Percentiles rank a stretch among this genome's conserved stretches.
Conservation (phyloP, 306 rosid genomes). For the Prunus davidiana region DNA sequence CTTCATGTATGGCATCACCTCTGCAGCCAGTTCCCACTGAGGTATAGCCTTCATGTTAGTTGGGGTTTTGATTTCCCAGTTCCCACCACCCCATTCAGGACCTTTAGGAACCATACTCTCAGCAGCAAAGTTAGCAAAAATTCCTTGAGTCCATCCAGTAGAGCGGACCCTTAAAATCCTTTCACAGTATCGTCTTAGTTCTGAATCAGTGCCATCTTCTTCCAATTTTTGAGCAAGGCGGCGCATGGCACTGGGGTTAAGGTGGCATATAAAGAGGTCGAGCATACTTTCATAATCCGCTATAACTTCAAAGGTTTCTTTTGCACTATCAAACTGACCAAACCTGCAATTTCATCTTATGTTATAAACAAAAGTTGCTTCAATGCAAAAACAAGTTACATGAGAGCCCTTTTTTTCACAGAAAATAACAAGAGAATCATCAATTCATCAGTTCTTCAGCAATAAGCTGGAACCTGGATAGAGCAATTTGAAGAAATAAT, state of each 20-base stretch:
- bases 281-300: slow-evolving; percentile 89
- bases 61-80: slow-evolving; percentile 99
- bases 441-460: slow-evolving; percentile 2
- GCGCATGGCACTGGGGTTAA: slow-evolving; percentile 98
- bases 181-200: slow-evolving; percentile 93
- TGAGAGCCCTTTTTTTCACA: not conserved
- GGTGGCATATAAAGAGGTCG: slow-evolving; percentile 95
- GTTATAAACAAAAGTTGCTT: not conserved
- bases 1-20: slow-evolving; percentile 94
- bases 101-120: slow-evolving; percentile 99
- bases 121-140: slow-evolving; percentile 97
- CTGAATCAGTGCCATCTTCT: slow-evolving; percentile 93
- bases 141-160: slow-evolving; percentile 98
- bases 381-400: slow-evolving; percentile 2
- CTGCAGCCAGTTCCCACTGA: slow-evolving; percentile 97
- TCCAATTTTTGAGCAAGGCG: slow-evolving; percentile 98
- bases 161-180: slow-evolving; percentile 92
- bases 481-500: not conserved
- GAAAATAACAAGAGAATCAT: not conserved
- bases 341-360: slow-evolving; percentile 60
- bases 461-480: not conserved
- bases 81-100: slow-evolving; percentile 99
- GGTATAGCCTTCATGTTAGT: slow-evolving; percentile 83
- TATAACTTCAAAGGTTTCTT: slow-evolving; percentile 94
- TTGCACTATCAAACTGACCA: slow-evolving; percentile 97